Percentiles rank a stretch among this genome's conserved stretches.
Evolutionary conservation across 805 yeast species (phyloP).

Genomic region (Starmerella tilneyi): DNA sequence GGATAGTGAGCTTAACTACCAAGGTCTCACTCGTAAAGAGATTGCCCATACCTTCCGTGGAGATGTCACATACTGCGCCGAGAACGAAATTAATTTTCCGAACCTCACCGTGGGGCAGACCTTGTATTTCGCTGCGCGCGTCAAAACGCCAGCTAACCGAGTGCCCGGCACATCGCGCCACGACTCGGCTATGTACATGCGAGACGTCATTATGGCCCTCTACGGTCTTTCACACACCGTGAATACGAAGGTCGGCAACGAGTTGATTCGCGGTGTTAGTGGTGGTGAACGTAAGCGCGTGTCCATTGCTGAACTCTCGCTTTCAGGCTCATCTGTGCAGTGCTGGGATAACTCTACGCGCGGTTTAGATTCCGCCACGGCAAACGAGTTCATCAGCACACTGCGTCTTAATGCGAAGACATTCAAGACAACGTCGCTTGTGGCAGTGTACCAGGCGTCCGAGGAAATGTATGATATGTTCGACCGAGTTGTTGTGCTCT

Average conservation of each 20-base stretch:
- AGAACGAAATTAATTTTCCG: slow-evolving; percentile 63
- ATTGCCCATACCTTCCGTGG: slow-evolving; percentile 50
- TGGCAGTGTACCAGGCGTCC: slow-evolving; percentile 62
- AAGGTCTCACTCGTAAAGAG: slow-evolving; percentile 32
- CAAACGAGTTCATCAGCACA: slow-evolving; percentile 60
- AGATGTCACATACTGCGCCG: slow-evolving; percentile 37
- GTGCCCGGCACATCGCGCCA: slow-evolving; percentile 38
- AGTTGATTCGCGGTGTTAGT: slow-evolving; percentile 59
- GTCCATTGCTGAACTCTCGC: slow-evolving; percentile 66
- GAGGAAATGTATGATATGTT: slow-evolving; percentile 55
- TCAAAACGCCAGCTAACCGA: slow-evolving; percentile 53
- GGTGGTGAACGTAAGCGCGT: slow-evolving; percentile 85
- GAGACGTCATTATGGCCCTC: slow-evolving; percentile 42
- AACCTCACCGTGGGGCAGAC: slow-evolving; percentile 67
- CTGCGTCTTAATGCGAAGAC: slow-evolving; percentile 52
- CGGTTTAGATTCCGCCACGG: slow-evolving; percentile 78
- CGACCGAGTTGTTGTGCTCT: slow-evolving; percentile 52
- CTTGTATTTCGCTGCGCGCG: slow-evolving; percentile 55
- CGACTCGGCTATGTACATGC: slow-evolving; percentile 40
- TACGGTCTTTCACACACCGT: slow-evolving; percentile 54
- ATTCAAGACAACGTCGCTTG: slow-evolving; percentile 45
- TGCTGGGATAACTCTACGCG: slow-evolving; percentile 80
- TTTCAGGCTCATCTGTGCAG: slow-evolving; percentile 52
- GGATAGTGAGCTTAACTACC: slow-evolving; percentile 39
- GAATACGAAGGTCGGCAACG: slow-evolving; percentile 52